Conservation (phyloP, 306 rosid genomes). For the Luffa acutangula region DNA sequence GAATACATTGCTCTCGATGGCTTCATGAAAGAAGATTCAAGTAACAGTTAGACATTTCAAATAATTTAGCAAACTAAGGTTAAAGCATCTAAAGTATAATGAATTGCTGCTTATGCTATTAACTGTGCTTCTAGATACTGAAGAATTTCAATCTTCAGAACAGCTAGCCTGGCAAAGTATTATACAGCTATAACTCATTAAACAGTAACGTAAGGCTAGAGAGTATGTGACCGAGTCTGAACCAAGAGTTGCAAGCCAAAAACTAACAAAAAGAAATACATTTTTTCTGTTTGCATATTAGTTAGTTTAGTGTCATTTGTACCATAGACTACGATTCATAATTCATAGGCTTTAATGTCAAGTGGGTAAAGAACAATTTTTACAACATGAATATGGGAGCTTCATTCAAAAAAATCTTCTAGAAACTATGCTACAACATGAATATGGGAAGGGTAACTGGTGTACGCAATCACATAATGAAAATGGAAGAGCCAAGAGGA, state of each 20-base stretch:
- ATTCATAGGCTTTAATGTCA: background rate
- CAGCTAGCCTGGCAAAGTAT: background rate
- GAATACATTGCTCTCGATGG: constrained; percentile 49
- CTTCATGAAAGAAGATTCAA: constrained; percentile 29
- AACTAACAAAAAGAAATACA: background rate
- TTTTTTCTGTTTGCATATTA: background rate
- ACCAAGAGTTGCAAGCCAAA: background rate
- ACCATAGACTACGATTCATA: background rate
- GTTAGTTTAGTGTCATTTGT: background rate
- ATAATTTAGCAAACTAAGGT: background rate
- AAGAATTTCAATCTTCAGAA: background rate
- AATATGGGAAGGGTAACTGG: background rate
- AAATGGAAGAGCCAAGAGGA: background rate
- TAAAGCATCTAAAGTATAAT: background rate
- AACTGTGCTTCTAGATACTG: background rate
- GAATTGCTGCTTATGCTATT: background rate
- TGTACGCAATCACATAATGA: background rate
- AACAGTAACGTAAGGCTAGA: background rate
- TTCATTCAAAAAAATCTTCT: background rate
- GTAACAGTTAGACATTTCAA: background rate
- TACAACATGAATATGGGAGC: background rate
- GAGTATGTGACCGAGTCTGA: background rate
- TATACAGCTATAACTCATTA: background rate
- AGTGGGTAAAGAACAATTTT: background rate
- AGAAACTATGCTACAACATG: background rate